Conservation (phyloP, 257 asterid species). For the Rubia yunnanensis region DNA sequence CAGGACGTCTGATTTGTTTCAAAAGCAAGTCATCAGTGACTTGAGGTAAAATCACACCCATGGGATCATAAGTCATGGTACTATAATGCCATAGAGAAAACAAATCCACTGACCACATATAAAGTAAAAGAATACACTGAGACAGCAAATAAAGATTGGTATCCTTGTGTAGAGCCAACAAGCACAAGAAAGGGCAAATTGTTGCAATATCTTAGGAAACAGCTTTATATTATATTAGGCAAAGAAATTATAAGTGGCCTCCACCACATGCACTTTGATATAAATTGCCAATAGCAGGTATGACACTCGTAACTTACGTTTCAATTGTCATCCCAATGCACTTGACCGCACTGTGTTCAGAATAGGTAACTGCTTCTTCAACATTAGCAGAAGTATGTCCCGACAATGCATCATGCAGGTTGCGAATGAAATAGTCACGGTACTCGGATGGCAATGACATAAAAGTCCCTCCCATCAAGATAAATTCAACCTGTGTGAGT, state of each 20-base stretch:
- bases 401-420: constrained; percentile 96
- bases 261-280: neutral
- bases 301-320: constrained; percentile 44
- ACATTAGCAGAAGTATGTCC: constrained; percentile 96
- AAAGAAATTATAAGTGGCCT: neutral
- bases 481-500: constrained; percentile 76
- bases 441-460: constrained; percentile 96
- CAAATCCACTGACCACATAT: neutral
- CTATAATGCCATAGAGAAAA: neutral
- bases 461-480: constrained; percentile 98
- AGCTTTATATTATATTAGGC: neutral
- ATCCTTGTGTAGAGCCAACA: neutral
- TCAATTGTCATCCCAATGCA: constrained; percentile 99
- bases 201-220: neutral
- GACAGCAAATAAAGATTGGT: neutral
- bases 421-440: constrained; percentile 82
- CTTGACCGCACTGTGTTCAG: constrained; percentile 88
- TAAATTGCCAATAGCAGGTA: neutral
- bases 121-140: neutral
- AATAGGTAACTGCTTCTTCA: constrained; percentile 94
- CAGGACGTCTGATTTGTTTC: constrained; percentile 67
- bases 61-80: neutral
- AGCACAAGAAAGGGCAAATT: neutral
- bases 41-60: constrained; percentile 1
- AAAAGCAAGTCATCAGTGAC: constrained; percentile 19